These are phyloP conservation scores for Dictyostelium capitatum DNA, from an alignment of 78 protist species.

Conservation along the genomic window DNA sequence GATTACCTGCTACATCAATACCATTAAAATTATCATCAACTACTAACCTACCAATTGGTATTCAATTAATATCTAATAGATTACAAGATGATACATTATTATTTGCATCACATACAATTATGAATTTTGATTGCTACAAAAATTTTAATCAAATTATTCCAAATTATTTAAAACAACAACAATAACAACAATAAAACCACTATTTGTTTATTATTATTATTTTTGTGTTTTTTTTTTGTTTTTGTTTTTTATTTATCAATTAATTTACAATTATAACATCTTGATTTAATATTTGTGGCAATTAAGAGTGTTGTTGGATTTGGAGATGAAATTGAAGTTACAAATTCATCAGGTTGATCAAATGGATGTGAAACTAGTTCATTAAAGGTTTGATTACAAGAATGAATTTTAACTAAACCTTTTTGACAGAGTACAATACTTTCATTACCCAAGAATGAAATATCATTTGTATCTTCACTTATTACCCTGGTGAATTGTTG, in stretches of 20 bases:
- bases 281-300: constrained; percentile 1
- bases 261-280: not conserved
- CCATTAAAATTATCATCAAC: constrained; percentile 61
- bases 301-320: not conserved
- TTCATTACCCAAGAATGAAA: not conserved
- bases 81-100: constrained; percentile 33
- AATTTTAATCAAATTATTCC: not conserved
- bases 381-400: not conserved
- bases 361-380: not conserved
- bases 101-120: constrained; percentile 1
- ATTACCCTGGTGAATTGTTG: not conserved
- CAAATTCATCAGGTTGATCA: not conserved
- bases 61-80: constrained; percentile 66
- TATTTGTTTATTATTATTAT: no score
- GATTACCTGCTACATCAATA: constrained; percentile 75
- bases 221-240: no score
- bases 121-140: constrained; percentile 2
- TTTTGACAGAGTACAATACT: constrained; percentile 1
- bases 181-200: not conserved
- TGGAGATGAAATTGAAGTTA: not conserved
- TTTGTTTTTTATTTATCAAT: not conserved
- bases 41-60: constrained; percentile 26
- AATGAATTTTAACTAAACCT: not conserved
- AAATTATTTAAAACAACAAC: constrained; percentile 5
- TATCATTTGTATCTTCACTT: not conserved